These are phyloP conservation scores for Alternaria hordeiaustralica DNA, from an alignment of 2,329 filamentous ascomycete genomes.

Conservation along the genomic window DNA sequence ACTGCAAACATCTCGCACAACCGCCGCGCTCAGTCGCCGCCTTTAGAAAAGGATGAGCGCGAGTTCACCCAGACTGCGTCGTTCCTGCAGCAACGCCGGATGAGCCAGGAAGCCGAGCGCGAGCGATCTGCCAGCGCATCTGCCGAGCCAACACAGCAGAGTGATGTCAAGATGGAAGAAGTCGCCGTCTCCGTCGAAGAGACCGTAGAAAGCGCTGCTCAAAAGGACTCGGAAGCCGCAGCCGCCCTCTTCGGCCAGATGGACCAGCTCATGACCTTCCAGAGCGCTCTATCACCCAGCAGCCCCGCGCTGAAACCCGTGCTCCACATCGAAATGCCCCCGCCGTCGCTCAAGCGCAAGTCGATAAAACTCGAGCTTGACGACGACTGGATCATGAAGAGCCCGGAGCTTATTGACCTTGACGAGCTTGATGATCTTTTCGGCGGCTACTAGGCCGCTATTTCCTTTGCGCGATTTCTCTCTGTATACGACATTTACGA, in stretches of 20 bases:
- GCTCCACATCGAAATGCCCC: constrained; percentile 42
- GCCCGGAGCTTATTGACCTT: constrained; percentile 87
- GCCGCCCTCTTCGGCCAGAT: constrained; percentile 58
- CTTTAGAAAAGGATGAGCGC: constrained; percentile 90
- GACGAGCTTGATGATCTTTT: constrained; percentile 70
- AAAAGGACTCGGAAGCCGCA: constrained; percentile 58
- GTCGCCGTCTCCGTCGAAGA: constrained; percentile 49
- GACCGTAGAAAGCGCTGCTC: constrained; percentile 56
- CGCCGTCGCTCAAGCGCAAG: constrained; percentile 39
- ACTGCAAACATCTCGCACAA: constrained; percentile 60
- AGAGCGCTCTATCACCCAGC: constrained; percentile 47
- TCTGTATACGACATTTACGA: constrained; percentile 39
- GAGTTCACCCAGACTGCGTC: constrained; percentile 97
- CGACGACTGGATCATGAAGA: constrained; percentile 57
- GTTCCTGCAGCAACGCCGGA: constrained; percentile 70
- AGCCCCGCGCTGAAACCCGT: constrained; percentile 56
- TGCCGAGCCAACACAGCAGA: constrained; percentile 41
- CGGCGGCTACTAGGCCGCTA: constrained; percentile 13
- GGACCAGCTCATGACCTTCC: constrained; percentile 47
- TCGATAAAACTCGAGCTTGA: constrained; percentile 41
- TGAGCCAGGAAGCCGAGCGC: constrained; percentile 51
- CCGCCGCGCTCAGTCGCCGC: constrained; percentile 80
- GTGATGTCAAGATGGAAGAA: constrained; percentile 47
- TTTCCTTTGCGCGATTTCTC: constrained; percentile 7
- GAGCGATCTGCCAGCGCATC: constrained; percentile 49